Conservation (phyloP, 2,329 filamentous ascomycete genomes). For the Exophiala bonariae region DNA sequence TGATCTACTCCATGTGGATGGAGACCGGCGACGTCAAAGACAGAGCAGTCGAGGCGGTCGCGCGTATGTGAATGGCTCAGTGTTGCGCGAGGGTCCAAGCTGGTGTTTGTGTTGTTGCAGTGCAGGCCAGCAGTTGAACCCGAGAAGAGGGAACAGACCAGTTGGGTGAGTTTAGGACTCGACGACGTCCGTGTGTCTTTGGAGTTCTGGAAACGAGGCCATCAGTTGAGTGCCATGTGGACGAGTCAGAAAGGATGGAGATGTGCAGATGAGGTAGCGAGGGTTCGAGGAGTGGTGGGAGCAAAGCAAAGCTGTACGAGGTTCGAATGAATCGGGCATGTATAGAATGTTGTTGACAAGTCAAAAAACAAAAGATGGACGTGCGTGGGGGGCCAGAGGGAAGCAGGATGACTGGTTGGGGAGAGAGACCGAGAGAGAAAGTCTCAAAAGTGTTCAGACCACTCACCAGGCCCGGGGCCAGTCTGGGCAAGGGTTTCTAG, state of each 20-base stretch:
- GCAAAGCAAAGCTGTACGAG: neutral
- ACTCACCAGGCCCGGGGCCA: no score
- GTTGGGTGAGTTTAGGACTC: slow-evolving; percentile 3
- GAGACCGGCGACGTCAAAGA: neutral
- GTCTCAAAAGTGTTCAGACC: no score
- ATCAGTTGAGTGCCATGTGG: slow-evolving; percentile 24
- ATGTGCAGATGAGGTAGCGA: neutral
- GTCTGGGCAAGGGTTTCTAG: no score
- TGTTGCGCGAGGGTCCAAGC: slow-evolving; percentile 2
- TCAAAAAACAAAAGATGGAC: slow-evolving; percentile 8
- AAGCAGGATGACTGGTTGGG: neutral
- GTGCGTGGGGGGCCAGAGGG: slow-evolving; percentile 1
- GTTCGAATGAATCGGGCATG: no score
- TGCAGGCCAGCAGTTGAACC: slow-evolving; percentile 11
- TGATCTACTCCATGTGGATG: slow-evolving; percentile 1
- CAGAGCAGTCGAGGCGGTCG: no score
- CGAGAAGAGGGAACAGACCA: slow-evolving; percentile 6
- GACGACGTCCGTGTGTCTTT: neutral
- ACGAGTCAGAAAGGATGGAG: slow-evolving; percentile 5
- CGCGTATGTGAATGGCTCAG: neutral
- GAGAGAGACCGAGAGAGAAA: neutral
- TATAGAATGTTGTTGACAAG: slow-evolving; percentile 10
- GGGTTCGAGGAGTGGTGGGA: neutral
- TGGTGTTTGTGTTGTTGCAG: neutral
- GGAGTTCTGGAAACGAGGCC: slow-evolving; percentile 7